Conservation (phyloP, 495 filamentous ascomycete species). For the Penicillium dipodomyicola region DNA sequence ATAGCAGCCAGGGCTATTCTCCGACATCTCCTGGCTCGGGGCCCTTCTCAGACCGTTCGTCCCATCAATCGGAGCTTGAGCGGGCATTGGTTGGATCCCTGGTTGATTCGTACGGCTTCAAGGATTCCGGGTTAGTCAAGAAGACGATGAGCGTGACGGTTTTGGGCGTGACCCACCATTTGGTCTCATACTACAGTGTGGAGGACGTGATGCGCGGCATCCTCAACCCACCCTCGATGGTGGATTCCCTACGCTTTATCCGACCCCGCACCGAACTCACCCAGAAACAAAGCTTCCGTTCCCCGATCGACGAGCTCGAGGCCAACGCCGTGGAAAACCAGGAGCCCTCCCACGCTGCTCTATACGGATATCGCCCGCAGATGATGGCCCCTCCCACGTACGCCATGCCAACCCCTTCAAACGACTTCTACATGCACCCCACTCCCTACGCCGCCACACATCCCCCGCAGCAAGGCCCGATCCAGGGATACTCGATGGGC, state of each 20-base stretch:
- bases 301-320: conserved; percentile 61
- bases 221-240: conserved; percentile 61
- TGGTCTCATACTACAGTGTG: conserved; percentile 86
- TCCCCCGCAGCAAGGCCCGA: conserved; percentile 35
- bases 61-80: conserved; percentile 54
- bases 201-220: conserved; percentile 64
- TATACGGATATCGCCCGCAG: conserved; percentile 44
- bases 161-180: conserved; percentile 67
- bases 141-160: conserved; percentile 84
- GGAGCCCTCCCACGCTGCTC: conserved; percentile 37
- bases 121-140: conserved; percentile 79
- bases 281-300: conserved; percentile 67
- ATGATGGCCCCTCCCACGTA: conserved; percentile 41
- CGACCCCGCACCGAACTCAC: conserved; percentile 58
- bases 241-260: conserved; percentile 53
- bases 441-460: conserved; percentile 38
- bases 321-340: conserved; percentile 39
- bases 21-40: conserved; percentile 38
- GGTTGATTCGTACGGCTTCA: conserved; percentile 84
- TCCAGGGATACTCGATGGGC: conserved; percentile 39
- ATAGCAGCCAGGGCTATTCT: conserved; percentile 41
- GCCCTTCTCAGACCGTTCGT: conserved; percentile 38
- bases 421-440: conserved; percentile 43
- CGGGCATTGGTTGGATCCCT: conserved; percentile 76
- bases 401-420: conserved; percentile 34